Base-by-base conservation (phyloP, 1,139 yeast species). In the Hanseniaspora uvarum region DNA sequence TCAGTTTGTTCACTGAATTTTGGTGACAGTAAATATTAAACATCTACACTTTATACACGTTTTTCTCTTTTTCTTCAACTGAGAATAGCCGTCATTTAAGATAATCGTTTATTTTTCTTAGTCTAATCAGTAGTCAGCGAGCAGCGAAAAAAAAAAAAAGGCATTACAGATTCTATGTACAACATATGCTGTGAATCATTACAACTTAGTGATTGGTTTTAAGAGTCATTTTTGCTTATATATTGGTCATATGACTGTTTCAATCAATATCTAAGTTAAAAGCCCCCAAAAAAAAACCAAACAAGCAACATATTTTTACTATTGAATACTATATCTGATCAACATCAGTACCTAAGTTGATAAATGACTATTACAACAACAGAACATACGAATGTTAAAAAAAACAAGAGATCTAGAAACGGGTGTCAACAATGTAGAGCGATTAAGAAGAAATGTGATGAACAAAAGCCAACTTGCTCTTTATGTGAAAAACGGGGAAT, bases 401-500 rank as follows among this genome's bases (percentile, higher is more conserved):
- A 48, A 34, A 30, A 40, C 37, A 31, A 68, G 66, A 63, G 75
- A 52, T 70, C 74, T 28, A 63, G 77, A 47, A 65, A 61, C 33
- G 87, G 87, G 0, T 86, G 95, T 62, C 84, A 79, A 58, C 71
- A 75, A 46, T 86, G 95, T 65, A 81, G 85, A 61, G 70, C 75
- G 56, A 70, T 79, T 55, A 85, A 85, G 65, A 77, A 82, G 51
- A 83, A 84, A 62, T 86, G 95, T 63, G 84, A 83, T 61, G 94
- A 86, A 60, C 61, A 55, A 28, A 78, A 80, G 58, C 95, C 95
- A 0, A 58, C 64, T 0, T 86, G 95, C 61, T 66, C 76, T 0
- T 73, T 78, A 58, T 86, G 95, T 63, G 52, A 65, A 4, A 78
- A 76, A 26, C 44, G 24, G 56, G 68, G 75, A 1, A 66, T 69